These are phyloP conservation scores for Globisporangium uncinulatum DNA, from an alignment of 352 stramenopile species.

Conservation along the genomic window DNA sequence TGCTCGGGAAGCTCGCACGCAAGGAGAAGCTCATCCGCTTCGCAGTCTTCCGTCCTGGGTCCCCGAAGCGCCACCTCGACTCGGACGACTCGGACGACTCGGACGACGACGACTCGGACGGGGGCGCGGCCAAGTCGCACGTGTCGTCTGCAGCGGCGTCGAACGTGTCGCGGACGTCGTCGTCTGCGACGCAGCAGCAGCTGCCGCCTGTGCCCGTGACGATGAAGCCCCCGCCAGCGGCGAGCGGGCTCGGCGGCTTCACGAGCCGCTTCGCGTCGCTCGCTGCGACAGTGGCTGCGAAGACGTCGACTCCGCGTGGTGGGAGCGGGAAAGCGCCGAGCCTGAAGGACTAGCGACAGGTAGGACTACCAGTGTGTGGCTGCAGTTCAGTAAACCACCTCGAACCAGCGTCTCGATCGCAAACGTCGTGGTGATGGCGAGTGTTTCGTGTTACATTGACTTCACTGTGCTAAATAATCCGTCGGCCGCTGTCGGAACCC, in stretches of 20 bases:
- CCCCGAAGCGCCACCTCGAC: constrained; percentile 30
- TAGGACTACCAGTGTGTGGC: not conserved
- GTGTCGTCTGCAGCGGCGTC: constrained; percentile 14
- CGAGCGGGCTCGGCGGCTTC: constrained; percentile 28
- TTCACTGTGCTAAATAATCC: constrained; percentile 24
- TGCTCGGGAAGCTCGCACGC: constrained; percentile 64
- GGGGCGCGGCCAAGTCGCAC: constrained; percentile 23
- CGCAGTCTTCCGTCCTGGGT: constrained; percentile 57
- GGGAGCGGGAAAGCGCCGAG: not conserved
- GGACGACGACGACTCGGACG: constrained; percentile 31
- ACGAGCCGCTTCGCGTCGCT: constrained; percentile 59
- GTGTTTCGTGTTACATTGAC: constrained; percentile 17
- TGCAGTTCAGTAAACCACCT: not conserved
- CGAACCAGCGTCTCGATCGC: not conserved
- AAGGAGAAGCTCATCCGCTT: constrained; percentile 83
- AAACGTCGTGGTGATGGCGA: not conserved
- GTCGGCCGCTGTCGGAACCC: not conserved
- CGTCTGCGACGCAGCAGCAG: not conserved
- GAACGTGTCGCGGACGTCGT: constrained; percentile 14
- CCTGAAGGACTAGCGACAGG: not conserved
- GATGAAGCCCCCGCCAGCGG: constrained; percentile 18
- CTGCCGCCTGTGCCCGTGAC: constrained; percentile 28
- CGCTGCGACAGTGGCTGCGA: constrained; percentile 44
- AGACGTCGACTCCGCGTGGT: constrained; percentile 22
- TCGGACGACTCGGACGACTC: constrained; percentile 38